Evolutionary conservation across 2,329 filamentous ascomycete genomes (phyloP).

Genomic region (Fusarium verticillioides): DNA sequence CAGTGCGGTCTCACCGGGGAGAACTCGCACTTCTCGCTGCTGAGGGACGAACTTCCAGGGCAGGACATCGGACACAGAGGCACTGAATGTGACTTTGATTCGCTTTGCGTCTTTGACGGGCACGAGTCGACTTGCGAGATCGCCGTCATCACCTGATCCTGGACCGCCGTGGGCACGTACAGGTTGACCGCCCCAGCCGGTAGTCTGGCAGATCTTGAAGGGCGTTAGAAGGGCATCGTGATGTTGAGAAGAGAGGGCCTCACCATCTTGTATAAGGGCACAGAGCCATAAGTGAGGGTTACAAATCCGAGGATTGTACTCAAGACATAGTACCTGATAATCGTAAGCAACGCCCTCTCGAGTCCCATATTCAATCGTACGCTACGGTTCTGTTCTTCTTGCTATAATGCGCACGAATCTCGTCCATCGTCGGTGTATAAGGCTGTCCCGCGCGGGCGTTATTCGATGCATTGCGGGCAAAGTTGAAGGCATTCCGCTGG

Average conservation of each 20-base stretch:
- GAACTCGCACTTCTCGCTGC: conserved; percentile 93
- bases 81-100: conserved; percentile 95
- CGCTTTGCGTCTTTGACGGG: conserved; percentile 85
- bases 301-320: conserved; percentile 84
- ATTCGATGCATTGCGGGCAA: conserved; percentile 49
- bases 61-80: conserved; percentile 92
- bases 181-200: conserved; percentile 92
- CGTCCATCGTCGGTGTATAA: conserved; percentile 64
- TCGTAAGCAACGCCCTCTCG: conserved; percentile 28
- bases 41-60: conserved; percentile 98
- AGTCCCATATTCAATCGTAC: conserved; percentile 37
- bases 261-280: conserved; percentile 89
- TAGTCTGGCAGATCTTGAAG: conserved; percentile 80
- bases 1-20: conserved; percentile 95
- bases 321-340: conserved; percentile 74
- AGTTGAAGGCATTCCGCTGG: conserved; percentile 37
- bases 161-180: conserved; percentile 76
- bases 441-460: conserved; percentile 42
- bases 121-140: conserved; percentile 79
- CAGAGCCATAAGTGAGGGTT: conserved; percentile 83
- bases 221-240: not conserved
- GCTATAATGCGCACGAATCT: conserved; percentile 71
- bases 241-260: conserved; percentile 23
- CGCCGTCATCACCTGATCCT: conserved; percentile 61
- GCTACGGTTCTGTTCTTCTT: conserved; percentile 73